Base-by-base conservation (phyloP, 352 stramenopile species). In the Ophiocytium majus region DNA sequence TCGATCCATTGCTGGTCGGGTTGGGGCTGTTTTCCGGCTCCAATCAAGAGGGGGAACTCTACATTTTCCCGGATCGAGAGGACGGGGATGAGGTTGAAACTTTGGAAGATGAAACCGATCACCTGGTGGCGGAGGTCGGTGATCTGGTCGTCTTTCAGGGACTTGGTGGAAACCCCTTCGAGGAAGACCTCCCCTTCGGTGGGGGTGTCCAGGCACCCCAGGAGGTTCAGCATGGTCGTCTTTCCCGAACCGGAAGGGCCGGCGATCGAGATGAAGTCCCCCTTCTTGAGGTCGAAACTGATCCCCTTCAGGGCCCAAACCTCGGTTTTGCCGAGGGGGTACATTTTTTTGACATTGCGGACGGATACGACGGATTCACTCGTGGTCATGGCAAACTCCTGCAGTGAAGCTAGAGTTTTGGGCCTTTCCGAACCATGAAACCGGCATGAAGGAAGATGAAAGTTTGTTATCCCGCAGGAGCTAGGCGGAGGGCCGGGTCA, bases 31-130 rank as follows among this genome's bases (percentile, higher is more conserved):
- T 23, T 23, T 28, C 23, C 28, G 57, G 19, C 57, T 23, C 19
- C 57, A 28, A 23, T 23, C 23, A 71, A 23, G 23, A 71, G 28
- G 28, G 57, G 57, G 19, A 71, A 71, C 19, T 23, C 57, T 23
- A 71, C 57, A 71, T 71, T 71, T 28, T 71, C 57, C 28, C 23
- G 28, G 57, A 28, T 71, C 28, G 57, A 23, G 57, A 28, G 19
- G 57, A 23, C 19, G 28, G 57, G 57, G 23, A 71, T 23, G 23
- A 71, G 28, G 28, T 71, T 71, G 28, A 71, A 71, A 23, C 19
- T 71, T 71, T 71, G 57, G 28, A 71, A 71, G 23, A 71, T 28
- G 28, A 71, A 71, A 23, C 57, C 57, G 28, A 71, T 71, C 57
- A 23, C 57, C 28, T 71, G 23, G 28, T 71, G 23, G 23, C 57